Evolutionary conservation across 2,329 filamentous ascomycete species (phyloP).

Genomic region (Tetracladium maxilliforme): DNA sequence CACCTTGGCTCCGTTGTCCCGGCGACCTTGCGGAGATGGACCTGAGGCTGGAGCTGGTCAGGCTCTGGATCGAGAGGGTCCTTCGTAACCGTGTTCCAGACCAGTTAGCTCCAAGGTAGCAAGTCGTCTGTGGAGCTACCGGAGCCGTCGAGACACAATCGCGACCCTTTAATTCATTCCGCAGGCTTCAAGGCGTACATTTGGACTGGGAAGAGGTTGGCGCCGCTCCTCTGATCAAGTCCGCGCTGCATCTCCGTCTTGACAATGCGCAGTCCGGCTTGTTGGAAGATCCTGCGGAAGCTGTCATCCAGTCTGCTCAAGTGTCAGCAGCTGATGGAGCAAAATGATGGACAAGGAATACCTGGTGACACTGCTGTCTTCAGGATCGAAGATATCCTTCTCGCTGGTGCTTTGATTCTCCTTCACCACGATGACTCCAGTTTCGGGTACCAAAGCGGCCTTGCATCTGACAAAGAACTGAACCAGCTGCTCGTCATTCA

Average conservation of each 20-base stretch:
- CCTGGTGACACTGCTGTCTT: constrained; percentile 66
- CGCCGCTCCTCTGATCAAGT: constrained; percentile 35
- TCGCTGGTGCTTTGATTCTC: constrained; percentile 55
- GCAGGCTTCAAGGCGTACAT: constrained; percentile 51
- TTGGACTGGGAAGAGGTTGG: constrained; percentile 57
- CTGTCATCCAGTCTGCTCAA: constrained; percentile 50
- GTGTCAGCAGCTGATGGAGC: constrained; percentile 3
- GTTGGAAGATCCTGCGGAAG: constrained; percentile 53
- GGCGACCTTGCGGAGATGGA: too few relatives aligned
- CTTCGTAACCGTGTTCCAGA: too few relatives aligned
- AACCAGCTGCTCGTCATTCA: constrained; percentile 61
- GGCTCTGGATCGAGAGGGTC: too few relatives aligned
- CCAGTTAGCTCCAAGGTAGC: too few relatives aligned
- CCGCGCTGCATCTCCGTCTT: constrained; percentile 59
- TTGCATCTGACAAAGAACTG: constrained; percentile 50
- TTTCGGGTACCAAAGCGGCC: constrained; percentile 21
- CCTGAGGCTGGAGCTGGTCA: too few relatives aligned
- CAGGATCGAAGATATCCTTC: constrained; percentile 57
- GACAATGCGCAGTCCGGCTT: constrained; percentile 54
- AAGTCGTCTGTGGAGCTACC: too few relatives aligned
- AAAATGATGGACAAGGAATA: constrained; percentile 17
- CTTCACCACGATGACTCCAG: constrained; percentile 55
- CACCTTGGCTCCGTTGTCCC: too few relatives aligned
- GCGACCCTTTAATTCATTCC: too few relatives aligned
- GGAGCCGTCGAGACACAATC: too few relatives aligned